Evolutionary conservation across 192 early-diverging fungal species (phyloP).

Genomic region (Podila clonocystis): DNA sequence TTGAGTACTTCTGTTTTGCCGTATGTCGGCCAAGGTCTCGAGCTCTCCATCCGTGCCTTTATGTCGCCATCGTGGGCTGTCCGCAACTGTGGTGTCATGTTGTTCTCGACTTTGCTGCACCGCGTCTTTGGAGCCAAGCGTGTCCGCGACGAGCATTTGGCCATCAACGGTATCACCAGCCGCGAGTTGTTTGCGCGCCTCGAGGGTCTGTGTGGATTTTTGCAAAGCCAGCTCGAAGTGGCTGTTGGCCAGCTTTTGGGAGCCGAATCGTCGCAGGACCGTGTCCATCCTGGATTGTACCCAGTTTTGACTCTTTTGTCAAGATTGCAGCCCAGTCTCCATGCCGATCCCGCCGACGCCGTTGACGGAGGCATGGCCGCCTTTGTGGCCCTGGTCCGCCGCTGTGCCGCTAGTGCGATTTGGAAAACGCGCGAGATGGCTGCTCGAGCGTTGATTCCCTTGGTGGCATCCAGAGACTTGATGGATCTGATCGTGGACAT

Average conservation of each 20-base stretch:
- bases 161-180: slow-evolving; percentile 80
- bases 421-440: slow-evolving; percentile 87
- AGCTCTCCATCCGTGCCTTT: slow-evolving; percentile 82
- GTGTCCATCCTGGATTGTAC: slow-evolving; percentile 89
- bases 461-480: slow-evolving; percentile 74
- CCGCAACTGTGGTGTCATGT: slow-evolving; percentile 92
- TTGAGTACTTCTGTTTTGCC: slow-evolving; percentile 78
- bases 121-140: slow-evolving; percentile 89
- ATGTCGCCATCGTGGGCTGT: slow-evolving; percentile 89
- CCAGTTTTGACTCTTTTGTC: slow-evolving; percentile 90
- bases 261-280: slow-evolving; percentile 28
- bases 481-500: slow-evolving; percentile 62
- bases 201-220: slow-evolving; percentile 80
- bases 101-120: slow-evolving; percentile 87
- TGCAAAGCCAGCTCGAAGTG: slow-evolving; percentile 76
- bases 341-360: slow-evolving; percentile 49
- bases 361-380: slow-evolving; percentile 47
- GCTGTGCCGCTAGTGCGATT: slow-evolving; percentile 64
- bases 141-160: slow-evolving; percentile 74
- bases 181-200: slow-evolving; percentile 93
- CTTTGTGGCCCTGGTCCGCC: slow-evolving; percentile 63
- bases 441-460: slow-evolving; percentile 79
- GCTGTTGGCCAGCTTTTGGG: slow-evolving; percentile 71
- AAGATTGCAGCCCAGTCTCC: slow-evolving; percentile 76
- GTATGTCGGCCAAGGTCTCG: slow-evolving; percentile 80